These are phyloP conservation scores for Earliella scabrosa DNA, from an alignment of 1,284 basidiomycete genomes.

Conservation along the genomic window DNA sequence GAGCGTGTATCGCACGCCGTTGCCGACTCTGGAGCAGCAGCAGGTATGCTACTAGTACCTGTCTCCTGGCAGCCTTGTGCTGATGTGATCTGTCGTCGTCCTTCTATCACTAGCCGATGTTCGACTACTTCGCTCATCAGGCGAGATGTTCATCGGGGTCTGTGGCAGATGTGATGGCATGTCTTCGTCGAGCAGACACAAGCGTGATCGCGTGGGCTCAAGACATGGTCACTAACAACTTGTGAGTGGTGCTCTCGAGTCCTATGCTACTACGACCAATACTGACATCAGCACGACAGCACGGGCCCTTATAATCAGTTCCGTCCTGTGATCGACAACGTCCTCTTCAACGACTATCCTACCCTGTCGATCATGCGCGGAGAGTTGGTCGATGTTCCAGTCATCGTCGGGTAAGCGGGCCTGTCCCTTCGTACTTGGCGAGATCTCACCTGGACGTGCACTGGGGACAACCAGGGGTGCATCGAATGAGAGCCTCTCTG, in stretches of 20 bases:
- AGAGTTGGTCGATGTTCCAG: slow-evolving; percentile 50
- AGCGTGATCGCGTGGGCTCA: slow-evolving; percentile 56
- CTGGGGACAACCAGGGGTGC: too few species aligned
- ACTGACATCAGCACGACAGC: too few species aligned
- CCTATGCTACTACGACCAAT: too few species aligned
- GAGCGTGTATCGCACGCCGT: slow-evolving; percentile 54
- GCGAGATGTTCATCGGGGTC: slow-evolving; percentile 51
- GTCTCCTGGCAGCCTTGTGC: too few species aligned
- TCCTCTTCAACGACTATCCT: slow-evolving; percentile 52
- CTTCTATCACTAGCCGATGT: slow-evolving; percentile 45
- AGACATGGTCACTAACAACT: slow-evolving; percentile 45
- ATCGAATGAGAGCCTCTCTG: slow-evolving; percentile 57
- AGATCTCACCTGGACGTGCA: too few species aligned
- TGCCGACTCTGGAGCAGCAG: slow-evolving; percentile 54
- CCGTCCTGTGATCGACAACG: slow-evolving; percentile 51
- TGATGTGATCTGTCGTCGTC: too few species aligned
- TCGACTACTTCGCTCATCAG: slow-evolving; percentile 49
- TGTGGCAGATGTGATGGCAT: slow-evolving; percentile 43
- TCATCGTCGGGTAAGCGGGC: slow-evolving; percentile 57
- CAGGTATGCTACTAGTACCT: slow-evolving; percentile 39
- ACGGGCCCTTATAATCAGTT: too few species aligned
- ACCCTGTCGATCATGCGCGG: slow-evolving; percentile 47
- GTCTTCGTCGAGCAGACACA: slow-evolving; percentile 52
- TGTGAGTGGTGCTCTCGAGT: slow-evolving; percentile 20
- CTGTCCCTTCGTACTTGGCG: too few species aligned